Percentiles rank a stretch among this genome's conserved stretches.
Conservation (phyloP, 1,284 basidiomycete species). For the Filobasidium uniguttulatum region DNA sequence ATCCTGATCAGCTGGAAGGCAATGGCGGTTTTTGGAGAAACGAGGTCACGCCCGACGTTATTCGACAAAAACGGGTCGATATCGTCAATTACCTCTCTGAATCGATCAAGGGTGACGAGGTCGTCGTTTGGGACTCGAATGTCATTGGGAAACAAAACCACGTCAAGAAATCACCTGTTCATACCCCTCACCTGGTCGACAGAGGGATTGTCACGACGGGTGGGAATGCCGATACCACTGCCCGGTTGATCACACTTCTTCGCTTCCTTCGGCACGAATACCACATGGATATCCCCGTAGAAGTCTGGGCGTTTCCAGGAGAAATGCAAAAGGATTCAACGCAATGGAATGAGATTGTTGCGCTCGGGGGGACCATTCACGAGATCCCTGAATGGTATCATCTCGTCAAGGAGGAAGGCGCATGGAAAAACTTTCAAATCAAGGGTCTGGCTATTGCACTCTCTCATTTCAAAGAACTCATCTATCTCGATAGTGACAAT, state of each 20-base stretch:
- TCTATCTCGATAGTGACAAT: slow-evolving; percentile 40
- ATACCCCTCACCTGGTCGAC: slow-evolving; percentile 11
- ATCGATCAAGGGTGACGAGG: slow-evolving; percentile 22
- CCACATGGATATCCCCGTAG: slow-evolving; percentile 33
- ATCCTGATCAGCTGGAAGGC: slow-evolving; percentile 34
- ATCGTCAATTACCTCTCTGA: slow-evolving; percentile 30
- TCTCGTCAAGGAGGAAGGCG: slow-evolving; percentile 23
- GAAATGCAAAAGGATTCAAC: slow-evolving; percentile 1
- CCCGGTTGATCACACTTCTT: slow-evolving; percentile 32
- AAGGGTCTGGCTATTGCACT: slow-evolving; percentile 39
- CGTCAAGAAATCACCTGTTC: slow-evolving; percentile 1
- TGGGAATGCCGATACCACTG: slow-evolving; percentile 39
- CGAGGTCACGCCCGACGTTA: slow-evolving; percentile 21
- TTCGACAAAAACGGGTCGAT: slow-evolving; percentile 25
- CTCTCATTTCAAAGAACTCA: slow-evolving; percentile 38
- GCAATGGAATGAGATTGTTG: slow-evolving; percentile 26
- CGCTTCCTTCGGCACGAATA: slow-evolving; percentile 31
- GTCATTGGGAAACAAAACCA: not conserved
- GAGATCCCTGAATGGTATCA: slow-evolving; percentile 17
- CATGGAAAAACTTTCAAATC: slow-evolving; percentile 39
- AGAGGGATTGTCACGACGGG: slow-evolving; percentile 38
- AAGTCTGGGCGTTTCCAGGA: slow-evolving; percentile 39
- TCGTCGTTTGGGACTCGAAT: slow-evolving; percentile 15
- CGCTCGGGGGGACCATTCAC: slow-evolving; percentile 29
- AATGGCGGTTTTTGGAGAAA: slow-evolving; percentile 32